Base-by-base conservation (phyloP, 2,329 filamentous ascomycete genomes). In the Emergomyces orientalis region DNA sequence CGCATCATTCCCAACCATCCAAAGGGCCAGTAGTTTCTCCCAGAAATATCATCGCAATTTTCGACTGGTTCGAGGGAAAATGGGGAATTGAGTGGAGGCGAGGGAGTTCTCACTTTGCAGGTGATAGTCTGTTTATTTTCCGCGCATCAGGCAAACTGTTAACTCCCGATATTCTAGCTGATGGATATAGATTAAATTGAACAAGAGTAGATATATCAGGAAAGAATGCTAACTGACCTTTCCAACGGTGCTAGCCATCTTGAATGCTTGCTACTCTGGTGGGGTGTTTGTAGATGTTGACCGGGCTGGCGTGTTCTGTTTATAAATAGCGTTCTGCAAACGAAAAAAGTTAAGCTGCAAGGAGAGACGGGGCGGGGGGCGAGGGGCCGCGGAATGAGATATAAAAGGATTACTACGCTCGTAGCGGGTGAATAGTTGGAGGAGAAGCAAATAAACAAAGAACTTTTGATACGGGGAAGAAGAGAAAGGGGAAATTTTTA, bases 121-220 rank as follows among this genome's bases (percentile, higher is more conserved):
- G 88, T 95, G 75, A 96, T 96, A 71, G 90, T 91, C 91, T 97
- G 71, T 67, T 59, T 59, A 66, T 51, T 61, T 37, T 62, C 52
- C 52, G 3, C 17, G 1, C n/a, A 17, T 62, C 22, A 17, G 57
- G 43, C 59, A 62, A 60, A 52, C 30, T 54, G 61, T 64, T 62
- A 61, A 55, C 57, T 41, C 37, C n/a, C 27, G 17, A 61, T 67
- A 61, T 45, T 6, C 22, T n/a, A 4, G 7, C n/a, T 14, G 30
- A 27, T 32, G 19, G 37, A 13, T n/a, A 45, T 67, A 67, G n/a
- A 65, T 62, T 60, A 32, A 32, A 60, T 65, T 45, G 66, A 69
- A 13, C 1, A 52, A 32, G 39, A 19, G 11, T 22, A 19, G 13
- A 41, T 30, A 30, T 39, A 59, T 30, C n/a, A n/a, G 9, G 59